phyloP scores from a whole-genome alignment of 768 basidiomycete genomes.

The Serendipita indica region DNA sequence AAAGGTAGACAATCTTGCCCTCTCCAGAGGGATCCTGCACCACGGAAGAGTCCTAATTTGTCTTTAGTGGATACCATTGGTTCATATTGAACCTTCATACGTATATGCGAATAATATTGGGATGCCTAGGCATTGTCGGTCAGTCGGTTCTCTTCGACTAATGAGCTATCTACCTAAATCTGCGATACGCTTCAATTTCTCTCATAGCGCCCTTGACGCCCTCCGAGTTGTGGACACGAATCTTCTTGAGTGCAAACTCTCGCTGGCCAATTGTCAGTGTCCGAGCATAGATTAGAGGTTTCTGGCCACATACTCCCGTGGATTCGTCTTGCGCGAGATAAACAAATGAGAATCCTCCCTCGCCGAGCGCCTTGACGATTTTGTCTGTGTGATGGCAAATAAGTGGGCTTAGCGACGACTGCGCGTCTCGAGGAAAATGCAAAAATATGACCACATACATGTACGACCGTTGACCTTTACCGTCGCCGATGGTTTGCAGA shows the following conservation, averaged over 20 bases:
- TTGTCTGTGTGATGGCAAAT: constrained; percentile 35
- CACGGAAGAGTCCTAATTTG: constrained; percentile 70
- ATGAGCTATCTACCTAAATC: constrained; percentile 60
- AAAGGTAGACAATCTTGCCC: constrained; percentile 90
- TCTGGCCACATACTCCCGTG: constrained; percentile 48
- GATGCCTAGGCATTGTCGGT: constrained; percentile 41
- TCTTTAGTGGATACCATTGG: too few species aligned
- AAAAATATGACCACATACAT: constrained; percentile 38
- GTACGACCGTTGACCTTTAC: constrained; percentile 94
- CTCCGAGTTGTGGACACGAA: constrained; percentile 74
- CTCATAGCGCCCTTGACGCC: constrained; percentile 80
- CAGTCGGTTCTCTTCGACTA: not conserved
- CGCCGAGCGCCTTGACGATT: constrained; percentile 83
- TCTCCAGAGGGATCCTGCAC: constrained; percentile 88
- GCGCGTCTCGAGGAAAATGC: not conserved
- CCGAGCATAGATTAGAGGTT: constrained; percentile 16
- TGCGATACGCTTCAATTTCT: constrained; percentile 83
- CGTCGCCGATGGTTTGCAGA: constrained; percentile 68
- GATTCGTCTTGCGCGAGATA: constrained; percentile 76
- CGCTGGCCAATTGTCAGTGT: constrained; percentile 33
- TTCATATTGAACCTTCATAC: too few species aligned
- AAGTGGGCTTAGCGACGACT: not conserved
- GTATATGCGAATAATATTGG: constrained; percentile 91
- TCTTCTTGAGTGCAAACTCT: constrained; percentile 94
- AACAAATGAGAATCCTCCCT: constrained; percentile 90